Evolutionary conservation across 116 monocot species (phyloP).

Genomic region (Dioscorea cayenensis): DNA sequence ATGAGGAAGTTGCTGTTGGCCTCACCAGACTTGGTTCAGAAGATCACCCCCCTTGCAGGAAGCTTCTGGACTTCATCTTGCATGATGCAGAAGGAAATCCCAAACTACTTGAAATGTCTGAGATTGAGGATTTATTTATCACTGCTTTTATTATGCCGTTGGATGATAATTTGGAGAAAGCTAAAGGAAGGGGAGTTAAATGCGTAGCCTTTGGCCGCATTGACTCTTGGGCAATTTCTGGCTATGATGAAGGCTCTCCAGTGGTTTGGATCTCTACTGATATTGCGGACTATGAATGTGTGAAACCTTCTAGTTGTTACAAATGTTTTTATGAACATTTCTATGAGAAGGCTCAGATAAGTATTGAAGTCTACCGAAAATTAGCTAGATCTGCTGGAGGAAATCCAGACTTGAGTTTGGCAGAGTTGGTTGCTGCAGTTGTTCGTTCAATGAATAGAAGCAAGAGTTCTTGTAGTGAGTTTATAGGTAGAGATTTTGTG

Average conservation of each 20-base stretch:
- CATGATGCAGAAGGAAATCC: constrained; percentile 83
- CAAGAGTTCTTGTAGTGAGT: constrained; percentile 40
- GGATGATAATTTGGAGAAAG: constrained; percentile 81
- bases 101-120: constrained; percentile 90
- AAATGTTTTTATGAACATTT: constrained; percentile 73
- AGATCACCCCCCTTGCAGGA: constrained; percentile 62
- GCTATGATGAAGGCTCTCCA: constrained; percentile 91
- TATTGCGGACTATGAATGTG: constrained; percentile 89
- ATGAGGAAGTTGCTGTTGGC: constrained; percentile 69
- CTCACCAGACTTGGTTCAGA: constrained; percentile 72
- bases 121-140: constrained; percentile 73
- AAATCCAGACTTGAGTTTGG: constrained; percentile 72
- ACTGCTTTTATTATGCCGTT: constrained; percentile 92
- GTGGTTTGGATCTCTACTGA: constrained; percentile 91
- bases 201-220: constrained; percentile 96
- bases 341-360: constrained; percentile 69
- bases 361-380: constrained; percentile 75
- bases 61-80: constrained; percentile 74
- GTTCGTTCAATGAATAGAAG: constrained; percentile 69
- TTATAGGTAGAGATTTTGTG: constrained; percentile 61
- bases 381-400: constrained; percentile 60
- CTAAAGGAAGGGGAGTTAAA: constrained; percentile 60
- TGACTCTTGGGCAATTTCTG: constrained; percentile 92
- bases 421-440: constrained; percentile 83
- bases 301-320: constrained; percentile 72